A percentile compares a stretch with the other conserved stretches of the same genome.
Conservation (phyloP, 2,329 filamentous ascomycete species). For the Cryphonectria carpinicola region DNA sequence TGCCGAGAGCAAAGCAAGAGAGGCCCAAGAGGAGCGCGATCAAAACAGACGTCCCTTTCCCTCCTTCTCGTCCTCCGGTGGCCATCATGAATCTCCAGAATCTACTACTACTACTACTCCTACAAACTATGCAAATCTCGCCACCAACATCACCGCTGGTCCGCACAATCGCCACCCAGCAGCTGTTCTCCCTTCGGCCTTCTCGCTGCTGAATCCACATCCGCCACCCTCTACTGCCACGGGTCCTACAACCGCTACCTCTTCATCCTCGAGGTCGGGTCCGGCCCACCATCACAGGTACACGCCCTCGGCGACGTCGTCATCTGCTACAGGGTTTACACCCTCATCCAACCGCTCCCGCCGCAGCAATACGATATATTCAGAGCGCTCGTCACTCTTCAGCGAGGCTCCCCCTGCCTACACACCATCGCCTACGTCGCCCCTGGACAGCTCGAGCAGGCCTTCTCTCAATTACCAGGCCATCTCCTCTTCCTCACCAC, state of each 20-base stretch:
- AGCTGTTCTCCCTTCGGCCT: neutral
- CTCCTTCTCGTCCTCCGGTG: neutral
- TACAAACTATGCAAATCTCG: constrained; percentile 4
- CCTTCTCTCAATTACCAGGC: constrained; percentile 47
- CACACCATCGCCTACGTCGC: constrained; percentile 46
- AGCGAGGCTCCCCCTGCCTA: constrained; percentile 56
- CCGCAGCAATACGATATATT: constrained; percentile 38
- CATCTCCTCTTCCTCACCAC: constrained; percentile 38
- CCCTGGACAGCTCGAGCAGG: constrained; percentile 29
- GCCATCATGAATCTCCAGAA: constrained; percentile 7
- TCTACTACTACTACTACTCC: neutral
- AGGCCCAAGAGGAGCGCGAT: constrained; percentile 47
- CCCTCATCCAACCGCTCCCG: neutral
- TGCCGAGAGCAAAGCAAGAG: constrained; percentile 47
- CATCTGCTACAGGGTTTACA: constrained; percentile 7
- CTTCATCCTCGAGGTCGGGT: neutral
- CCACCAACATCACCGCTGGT: neutral
- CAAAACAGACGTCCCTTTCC: constrained; percentile 17
- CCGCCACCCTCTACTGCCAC: neutral
- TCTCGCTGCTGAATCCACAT: constrained; percentile 8
- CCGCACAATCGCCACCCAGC: neutral
- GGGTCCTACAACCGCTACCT: neutral
- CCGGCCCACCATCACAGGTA: neutral
- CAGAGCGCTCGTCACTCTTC: constrained; percentile 34
- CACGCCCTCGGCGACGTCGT: constrained; percentile 2